Base-by-base conservation (phyloP, 106 monocot genomes). In the Triglochin maritima region DNA sequence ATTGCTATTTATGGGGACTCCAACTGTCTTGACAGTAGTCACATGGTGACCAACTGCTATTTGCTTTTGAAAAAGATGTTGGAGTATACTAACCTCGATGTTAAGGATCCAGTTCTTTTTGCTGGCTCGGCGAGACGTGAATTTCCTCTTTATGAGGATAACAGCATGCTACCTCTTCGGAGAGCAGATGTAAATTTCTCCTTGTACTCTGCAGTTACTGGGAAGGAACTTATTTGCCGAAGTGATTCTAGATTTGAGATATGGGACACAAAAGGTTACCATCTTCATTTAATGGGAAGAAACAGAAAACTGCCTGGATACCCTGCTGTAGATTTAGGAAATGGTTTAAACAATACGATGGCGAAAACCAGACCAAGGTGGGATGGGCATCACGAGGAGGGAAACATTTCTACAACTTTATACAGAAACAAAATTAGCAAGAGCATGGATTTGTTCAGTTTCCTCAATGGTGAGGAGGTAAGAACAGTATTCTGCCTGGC, bases 1-100 rank as follows among this genome's bases (percentile, higher is more conserved):
- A 62, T 99, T 58, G 82, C 83, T 67, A 82, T 92, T 3, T 99
- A 99, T 84, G 98, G 98, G 9, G 98, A 99, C 60, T 99, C 98
- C 50, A 99, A 92, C 67, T 99, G 98, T 63, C 88, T 99, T 74
- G 98, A 99, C 69, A 86, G 92, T 69, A 92, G 98, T 69, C 92
- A 99, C 69, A 99, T 99, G 98, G 92, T 99, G 56, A 92, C 92
- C 55, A 92, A 92, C 70, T 94, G 98, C 74, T 99, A 74, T 55
- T 99, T 86, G 92, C 89, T 99, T 70, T 69, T 99, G 14, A 81
- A 63, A 64, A 92, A 89, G 75, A 81, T 99, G 49, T 57, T 99
- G 50, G 98, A 99, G 59, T 99, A 92, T 68, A 92, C 98, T 3
- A 86, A 64, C 74, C 74, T 48, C 14, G 81, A 83, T 29, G 69